These are phyloP conservation scores for Wickerhamomyces subpelliculosus DNA, from an alignment of 805 yeast genomes.

Conservation along the genomic window DNA sequence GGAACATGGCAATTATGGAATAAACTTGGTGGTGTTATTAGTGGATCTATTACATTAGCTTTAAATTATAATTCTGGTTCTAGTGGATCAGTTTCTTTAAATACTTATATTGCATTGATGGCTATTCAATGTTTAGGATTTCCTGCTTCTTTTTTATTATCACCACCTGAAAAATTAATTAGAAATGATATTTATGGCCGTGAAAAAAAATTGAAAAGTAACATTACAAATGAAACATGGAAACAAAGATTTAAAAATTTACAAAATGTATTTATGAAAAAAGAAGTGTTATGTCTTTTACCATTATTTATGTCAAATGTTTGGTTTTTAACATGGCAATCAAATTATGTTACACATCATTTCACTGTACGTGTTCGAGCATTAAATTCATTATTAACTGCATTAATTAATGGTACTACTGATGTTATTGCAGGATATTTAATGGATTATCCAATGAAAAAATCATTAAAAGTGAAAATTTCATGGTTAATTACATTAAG, in stretches of 20 bases:
- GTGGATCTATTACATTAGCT: slow-evolving; percentile 18
- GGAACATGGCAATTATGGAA: slow-evolving; percentile 22
- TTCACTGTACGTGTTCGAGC: slow-evolving; percentile 21
- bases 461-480: slow-evolving; percentile 9
- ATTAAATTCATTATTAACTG: slow-evolving; percentile 19
- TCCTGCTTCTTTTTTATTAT: slow-evolving; percentile 14
- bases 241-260: slow-evolving; percentile 4
- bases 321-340: slow-evolving; percentile 21
- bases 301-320: slow-evolving; percentile 15
- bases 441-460: slow-evolving; percentile 10
- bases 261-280: slow-evolving; percentile 7
- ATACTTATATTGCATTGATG: slow-evolving; percentile 19
- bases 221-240: slow-evolving; percentile 5
- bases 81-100: slow-evolving; percentile 18
- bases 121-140: slow-evolving; percentile 22
- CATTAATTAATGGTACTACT: slow-evolving; percentile 12
- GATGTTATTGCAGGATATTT: slow-evolving; percentile 15
- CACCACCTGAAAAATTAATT: slow-evolving; percentile 21
- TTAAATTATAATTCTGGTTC: slow-evolving; percentile 9
- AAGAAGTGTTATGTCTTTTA: slow-evolving; percentile 14
- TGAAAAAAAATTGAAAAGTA: slow-evolving; percentile 14
- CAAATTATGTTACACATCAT: slow-evolving; percentile 17
- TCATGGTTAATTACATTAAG: slow-evolving; percentile 13
- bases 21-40: slow-evolving; percentile 21
- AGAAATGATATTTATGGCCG: too few relatives aligned